phyloP scores from a whole-genome alignment of 371 early-diverging fungal species.

The Rhizoclosmatium hyalinum region DNA sequence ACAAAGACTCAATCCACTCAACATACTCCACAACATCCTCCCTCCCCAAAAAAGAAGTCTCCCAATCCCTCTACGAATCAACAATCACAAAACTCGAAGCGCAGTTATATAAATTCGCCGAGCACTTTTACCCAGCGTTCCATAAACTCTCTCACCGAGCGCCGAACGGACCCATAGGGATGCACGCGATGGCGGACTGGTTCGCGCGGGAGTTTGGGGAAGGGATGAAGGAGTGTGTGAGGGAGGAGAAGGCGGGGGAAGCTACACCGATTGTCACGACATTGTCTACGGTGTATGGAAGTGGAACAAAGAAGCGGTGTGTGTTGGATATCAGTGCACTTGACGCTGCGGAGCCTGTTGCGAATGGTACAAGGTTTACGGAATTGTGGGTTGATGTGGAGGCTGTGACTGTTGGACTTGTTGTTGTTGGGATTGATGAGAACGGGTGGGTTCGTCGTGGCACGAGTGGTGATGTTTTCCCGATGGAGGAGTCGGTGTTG shows the following conservation, averaged over 20 bases:
- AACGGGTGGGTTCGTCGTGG: conserved; percentile 11
- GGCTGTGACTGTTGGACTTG: neutral
- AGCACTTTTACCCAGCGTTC: conserved; percentile 31
- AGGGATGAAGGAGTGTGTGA: neutral
- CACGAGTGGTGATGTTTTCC: no score
- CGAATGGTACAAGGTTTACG: neutral
- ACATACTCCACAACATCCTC: neutral
- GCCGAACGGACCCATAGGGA: conserved; percentile 27
- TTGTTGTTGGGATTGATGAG: conserved; percentile 13
- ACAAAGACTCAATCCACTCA: conserved; percentile 7
- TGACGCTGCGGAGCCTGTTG: conserved; percentile 14
- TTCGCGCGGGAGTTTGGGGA: conserved; percentile 26
- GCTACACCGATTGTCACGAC: neutral
- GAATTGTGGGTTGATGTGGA: conserved; percentile 8
- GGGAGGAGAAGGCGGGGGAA: neutral
- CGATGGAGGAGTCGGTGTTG: no score
- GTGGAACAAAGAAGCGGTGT: neutral
- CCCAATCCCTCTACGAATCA: neutral
- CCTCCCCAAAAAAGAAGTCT: neutral
- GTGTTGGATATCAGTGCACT: conserved; percentile 19
- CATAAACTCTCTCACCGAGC: conserved; percentile 27
- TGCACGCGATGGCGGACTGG: conserved; percentile 39
- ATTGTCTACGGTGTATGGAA: neutral
- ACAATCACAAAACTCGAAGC: conserved; percentile 10
- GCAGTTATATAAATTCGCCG: conserved; percentile 16